Conservation (phyloP, 768 basidiomycete species). For the Hygrophorus russula region DNA sequence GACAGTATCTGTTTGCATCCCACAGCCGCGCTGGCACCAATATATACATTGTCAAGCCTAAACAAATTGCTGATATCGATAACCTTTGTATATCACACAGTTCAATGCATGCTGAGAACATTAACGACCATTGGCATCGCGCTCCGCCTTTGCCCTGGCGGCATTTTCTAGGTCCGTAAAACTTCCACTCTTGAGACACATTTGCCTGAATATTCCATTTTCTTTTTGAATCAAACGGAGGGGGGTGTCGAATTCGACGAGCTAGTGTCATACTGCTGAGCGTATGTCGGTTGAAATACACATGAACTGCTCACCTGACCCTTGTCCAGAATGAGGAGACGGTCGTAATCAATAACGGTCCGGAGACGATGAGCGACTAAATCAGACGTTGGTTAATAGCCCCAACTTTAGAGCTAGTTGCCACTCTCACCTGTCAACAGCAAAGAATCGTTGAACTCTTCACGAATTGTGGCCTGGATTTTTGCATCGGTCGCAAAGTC, state of each 20-base stretch:
- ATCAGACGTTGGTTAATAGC: not conserved
- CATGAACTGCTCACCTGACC: conserved; percentile 28
- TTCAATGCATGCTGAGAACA: too few species aligned
- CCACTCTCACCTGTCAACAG: conserved; percentile 54
- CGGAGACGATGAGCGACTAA: conserved; percentile 63
- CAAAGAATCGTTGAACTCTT: conserved; percentile 70
- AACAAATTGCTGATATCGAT: too few species aligned
- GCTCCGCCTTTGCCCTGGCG: conserved; percentile 35
- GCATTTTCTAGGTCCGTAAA: conserved; percentile 48
- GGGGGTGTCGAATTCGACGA: conserved; percentile 66
- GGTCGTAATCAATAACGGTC: conserved; percentile 75
- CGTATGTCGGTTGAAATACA: not conserved
- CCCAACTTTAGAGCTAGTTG: not conserved
- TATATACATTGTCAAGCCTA: too few species aligned
- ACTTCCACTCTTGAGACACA: conserved; percentile 64
- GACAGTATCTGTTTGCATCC: too few species aligned
- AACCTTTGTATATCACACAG: too few species aligned
- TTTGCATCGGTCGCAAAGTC: conserved; percentile 84
- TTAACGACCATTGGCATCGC: not conserved
- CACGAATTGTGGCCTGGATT: conserved; percentile 80
- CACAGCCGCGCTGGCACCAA: too few species aligned
- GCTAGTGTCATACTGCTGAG: conserved; percentile 13
- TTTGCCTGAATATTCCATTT: conserved; percentile 52
- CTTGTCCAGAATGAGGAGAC: conserved; percentile 71
- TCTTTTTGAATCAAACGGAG: conserved; percentile 52